These are phyloP conservation scores for Gossypium turneri DNA, from an alignment of 345 rosid genomes.

Conservation along the genomic window DNA sequence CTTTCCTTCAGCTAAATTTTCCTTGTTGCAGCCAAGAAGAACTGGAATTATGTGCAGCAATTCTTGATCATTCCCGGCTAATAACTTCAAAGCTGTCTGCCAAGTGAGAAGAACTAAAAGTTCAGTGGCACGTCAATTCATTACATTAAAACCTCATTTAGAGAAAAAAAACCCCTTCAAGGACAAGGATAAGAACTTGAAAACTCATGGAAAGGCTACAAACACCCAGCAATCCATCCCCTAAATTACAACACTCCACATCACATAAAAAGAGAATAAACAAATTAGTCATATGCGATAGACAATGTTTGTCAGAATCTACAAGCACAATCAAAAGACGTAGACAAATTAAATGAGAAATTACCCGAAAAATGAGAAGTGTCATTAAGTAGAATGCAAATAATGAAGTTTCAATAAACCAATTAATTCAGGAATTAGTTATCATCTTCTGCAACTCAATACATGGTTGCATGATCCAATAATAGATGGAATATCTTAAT, in stretches of 20 bases:
- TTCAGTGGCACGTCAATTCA: background rate
- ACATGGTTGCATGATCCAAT: background rate
- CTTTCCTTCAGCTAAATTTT: slow-evolving; percentile 36
- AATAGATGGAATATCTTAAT: background rate
- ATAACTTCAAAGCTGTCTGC: slow-evolving; percentile 74
- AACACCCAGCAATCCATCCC: background rate
- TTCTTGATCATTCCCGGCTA: slow-evolving; percentile 58
- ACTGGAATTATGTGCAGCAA: slow-evolving; percentile 58
- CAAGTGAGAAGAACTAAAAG: slow-evolving; percentile 23
- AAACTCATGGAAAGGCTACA: background rate
- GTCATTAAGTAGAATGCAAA: background rate
- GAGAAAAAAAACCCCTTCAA: background rate
- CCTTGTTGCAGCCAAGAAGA: slow-evolving; percentile 55
- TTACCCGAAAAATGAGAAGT: background rate
- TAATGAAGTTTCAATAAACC: background rate
- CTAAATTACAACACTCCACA: background rate
- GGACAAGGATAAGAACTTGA: background rate
- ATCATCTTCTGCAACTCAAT: background rate
- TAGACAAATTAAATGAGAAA: background rate
- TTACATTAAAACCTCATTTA: background rate
- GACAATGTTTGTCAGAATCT: background rate
- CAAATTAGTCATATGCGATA: background rate
- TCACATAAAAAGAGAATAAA: background rate
- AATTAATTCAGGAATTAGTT: background rate
- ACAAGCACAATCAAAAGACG: background rate